Conservation (phyloP, 208 protist genomes). For the Trypanosoma boissoni region DNA sequence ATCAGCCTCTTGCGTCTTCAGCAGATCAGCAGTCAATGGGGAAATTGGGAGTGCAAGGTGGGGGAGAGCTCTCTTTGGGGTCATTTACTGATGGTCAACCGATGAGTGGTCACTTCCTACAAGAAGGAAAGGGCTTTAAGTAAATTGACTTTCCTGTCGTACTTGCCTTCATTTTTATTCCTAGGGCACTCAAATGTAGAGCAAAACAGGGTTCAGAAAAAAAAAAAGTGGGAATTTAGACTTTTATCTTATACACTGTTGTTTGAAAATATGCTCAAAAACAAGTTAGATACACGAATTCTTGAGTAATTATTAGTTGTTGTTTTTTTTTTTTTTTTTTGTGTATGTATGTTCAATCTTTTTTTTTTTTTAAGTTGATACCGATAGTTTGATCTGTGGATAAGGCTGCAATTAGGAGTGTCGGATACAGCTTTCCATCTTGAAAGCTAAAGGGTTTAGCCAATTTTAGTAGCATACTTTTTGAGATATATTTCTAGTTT, state of each 20-base stretch:
- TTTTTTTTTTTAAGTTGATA: constrained; percentile 13
- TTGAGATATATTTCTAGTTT: no score
- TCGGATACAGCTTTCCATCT: no score
- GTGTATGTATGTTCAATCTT: not conserved
- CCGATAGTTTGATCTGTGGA: no score
- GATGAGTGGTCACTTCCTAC: constrained; percentile 75
- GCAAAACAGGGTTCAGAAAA: no score
- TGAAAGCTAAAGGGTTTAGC: no score
- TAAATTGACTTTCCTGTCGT: constrained; percentile 8
- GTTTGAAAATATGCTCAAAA: no score
- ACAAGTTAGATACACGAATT: no score
- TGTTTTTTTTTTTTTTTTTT: not conserved
- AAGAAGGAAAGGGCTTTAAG: constrained; percentile 70
- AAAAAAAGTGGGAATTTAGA: no score
- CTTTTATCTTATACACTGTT: no score
- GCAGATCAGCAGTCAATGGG: constrained; percentile 66
- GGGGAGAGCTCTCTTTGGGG: constrained; percentile 15
- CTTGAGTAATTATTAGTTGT: constrained; percentile 5
- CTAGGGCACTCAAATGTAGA: not conserved
- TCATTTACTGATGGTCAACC: constrained; percentile 49
- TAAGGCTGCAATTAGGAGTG: no score
- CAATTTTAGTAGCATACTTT: no score
- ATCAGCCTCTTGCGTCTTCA: constrained; percentile 59
- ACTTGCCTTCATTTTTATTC: constrained; percentile 7
- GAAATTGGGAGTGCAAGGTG: constrained; percentile 29